Base-by-base conservation (phyloP, 805 yeast species). In the Lipomyces yamadae region DNA sequence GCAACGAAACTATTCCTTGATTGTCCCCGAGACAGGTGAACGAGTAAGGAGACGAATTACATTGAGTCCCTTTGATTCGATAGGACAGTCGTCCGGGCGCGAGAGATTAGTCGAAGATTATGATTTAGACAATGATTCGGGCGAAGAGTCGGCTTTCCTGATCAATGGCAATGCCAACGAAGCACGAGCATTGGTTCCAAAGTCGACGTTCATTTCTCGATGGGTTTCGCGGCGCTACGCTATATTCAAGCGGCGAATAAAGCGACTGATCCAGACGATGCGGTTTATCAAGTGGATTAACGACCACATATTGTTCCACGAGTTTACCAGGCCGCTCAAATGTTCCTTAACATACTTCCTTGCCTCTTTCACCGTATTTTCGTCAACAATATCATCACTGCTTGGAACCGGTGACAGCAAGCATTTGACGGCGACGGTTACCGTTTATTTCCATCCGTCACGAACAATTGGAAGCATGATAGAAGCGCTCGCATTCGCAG, bases 401-500 rank as follows among this genome's bases (percentile, higher is more conserved):
- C 74, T 90, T 55, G 96, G 96, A 0, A 75, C 78, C 45, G 82
- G 90, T 33, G 93, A 89, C 76, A 86, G 89, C 10, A 91, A 91
- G 75, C 97, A 91, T 79, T 83, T 90, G 70, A 87, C 89, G 2
- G 92, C 96, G 50, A 91, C 96, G 0, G 88, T 88, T 8, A 89
- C 91, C 0, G 95, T 91, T 1, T 91, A 91, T 76, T 91, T 91
- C 80, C 95, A 91, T 74, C 92, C 96, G 0, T 84, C 93, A 1
- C 77, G 96, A 59, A 83, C 95, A 0, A 84, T 85, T 64, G 97
- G 97, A 0, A 85, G 91, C 24, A 91, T 91, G 94, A 83, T 86
- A 67, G 92, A 91, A 74, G 87, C 92, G 11, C 76, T 89, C 18
- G 74, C 85, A 56, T 91, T 85, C 77, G 93, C 88, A 2, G 71